These are phyloP conservation scores for Tylopilus rubrobrunneus DNA, from an alignment of 768 basidiomycete genomes.

Conservation along the genomic window DNA sequence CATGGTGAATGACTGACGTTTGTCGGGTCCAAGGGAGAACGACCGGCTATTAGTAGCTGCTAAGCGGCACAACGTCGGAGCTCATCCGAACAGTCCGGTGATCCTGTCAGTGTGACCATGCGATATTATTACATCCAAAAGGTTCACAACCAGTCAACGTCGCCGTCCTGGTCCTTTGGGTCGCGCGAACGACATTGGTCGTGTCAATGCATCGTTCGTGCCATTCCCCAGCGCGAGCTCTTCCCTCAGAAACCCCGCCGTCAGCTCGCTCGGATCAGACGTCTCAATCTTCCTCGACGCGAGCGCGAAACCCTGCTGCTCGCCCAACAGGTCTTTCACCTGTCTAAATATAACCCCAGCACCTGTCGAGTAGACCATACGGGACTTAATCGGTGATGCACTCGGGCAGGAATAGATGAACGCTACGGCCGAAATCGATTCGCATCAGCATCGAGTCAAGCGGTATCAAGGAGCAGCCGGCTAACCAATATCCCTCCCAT, in stretches of 20 bases:
- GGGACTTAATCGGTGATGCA: constrained; percentile 71
- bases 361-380: constrained; percentile 87
- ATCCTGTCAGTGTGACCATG: not conserved
- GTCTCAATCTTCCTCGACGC: constrained; percentile 74
- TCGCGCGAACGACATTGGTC: constrained; percentile 52
- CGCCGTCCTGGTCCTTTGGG: constrained; percentile 67
- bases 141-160: constrained; percentile 24
- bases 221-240: constrained; percentile 44
- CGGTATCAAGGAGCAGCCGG: not conserved
- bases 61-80: constrained; percentile 12
- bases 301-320: constrained; percentile 37
- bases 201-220: constrained; percentile 8
- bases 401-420: constrained; percentile 93
- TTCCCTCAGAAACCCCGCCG: constrained; percentile 54
- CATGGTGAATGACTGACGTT: constrained; percentile 16
- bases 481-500: constrained; percentile 60
- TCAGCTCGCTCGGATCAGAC: constrained; percentile 71
- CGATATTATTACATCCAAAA: not conserved
- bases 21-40: not conserved
- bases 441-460: not conserved
- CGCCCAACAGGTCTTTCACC: constrained; percentile 50
- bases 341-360: constrained; percentile 52
- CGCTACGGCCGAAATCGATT: constrained; percentile 39
- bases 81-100: constrained; percentile 4
- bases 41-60: not conserved